phyloP scores from a whole-genome alignment of 176 grass and related monocot genomes.

The Paspalum notatum region DNA sequence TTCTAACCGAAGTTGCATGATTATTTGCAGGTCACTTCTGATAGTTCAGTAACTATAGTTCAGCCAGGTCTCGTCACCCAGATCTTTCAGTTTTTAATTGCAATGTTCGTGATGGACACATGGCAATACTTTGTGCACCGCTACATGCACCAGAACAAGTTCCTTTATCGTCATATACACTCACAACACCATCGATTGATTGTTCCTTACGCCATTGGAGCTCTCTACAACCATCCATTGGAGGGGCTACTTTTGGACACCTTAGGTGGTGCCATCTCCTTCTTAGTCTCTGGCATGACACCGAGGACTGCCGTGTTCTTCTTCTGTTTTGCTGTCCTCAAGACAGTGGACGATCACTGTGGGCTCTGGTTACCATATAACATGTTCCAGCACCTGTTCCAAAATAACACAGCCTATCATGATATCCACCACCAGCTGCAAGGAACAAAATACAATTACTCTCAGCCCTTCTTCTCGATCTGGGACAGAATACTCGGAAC shows the following conservation, averaged over 20 bases:
- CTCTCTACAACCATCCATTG: constrained; percentile 93
- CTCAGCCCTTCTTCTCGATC: constrained; percentile 83
- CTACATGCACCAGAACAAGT: constrained; percentile 95
- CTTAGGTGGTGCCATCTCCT: constrained; percentile 80
- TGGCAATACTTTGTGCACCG: constrained; percentile 96
- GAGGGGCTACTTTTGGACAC: constrained; percentile 92
- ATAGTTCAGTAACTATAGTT: constrained; percentile 51
- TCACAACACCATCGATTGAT: constrained; percentile 80
- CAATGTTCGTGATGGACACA: constrained; percentile 87
- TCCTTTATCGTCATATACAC: constrained; percentile 82
- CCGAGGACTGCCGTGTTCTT: constrained; percentile 75
- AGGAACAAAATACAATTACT: constrained; percentile 83
- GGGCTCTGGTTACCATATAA: constrained; percentile 84
- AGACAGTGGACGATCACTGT: constrained; percentile 77
- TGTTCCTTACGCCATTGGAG: constrained; percentile 83
- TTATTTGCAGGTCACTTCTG: constrained; percentile 69
- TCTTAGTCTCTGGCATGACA: constrained; percentile 83
- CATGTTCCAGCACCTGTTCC: constrained; percentile 72
- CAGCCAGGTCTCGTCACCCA: constrained; percentile 70
- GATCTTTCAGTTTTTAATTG: constrained; percentile 68
- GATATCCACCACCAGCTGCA: constrained; percentile 94
- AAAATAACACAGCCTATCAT: constrained; percentile 92
- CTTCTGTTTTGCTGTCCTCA: constrained; percentile 80
- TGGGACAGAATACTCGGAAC: constrained; percentile 83
- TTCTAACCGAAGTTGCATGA: constrained; percentile 23